Evolutionary conservation across 176 grass and related monocot genomes (phyloP), one percentile per base, ranked within the genome.

Genomic region (Secale cereale): DNA sequence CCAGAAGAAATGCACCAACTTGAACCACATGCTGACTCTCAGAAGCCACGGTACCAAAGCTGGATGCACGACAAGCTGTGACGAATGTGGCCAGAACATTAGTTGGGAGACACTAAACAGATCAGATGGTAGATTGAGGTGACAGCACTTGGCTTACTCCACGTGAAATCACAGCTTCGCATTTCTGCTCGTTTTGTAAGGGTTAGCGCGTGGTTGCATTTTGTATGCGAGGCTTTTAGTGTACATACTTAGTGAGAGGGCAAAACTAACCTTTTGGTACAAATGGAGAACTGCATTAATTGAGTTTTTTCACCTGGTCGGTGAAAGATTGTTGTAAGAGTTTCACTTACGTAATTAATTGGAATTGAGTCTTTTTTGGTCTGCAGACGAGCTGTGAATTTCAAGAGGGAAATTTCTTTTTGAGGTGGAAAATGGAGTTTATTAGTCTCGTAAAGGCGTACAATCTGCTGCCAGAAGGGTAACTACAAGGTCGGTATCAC

Each of bases 51-150:
- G 91, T 54, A 92, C 90, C 26, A 95, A 99, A 83, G 83, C 91
- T 39, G 93, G 97, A 40, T 90, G 50, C 90, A 99, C 84, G 45
- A 94, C 91, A 13, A 88, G 78, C 35, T 99, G 97, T 36, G n/a
- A 60, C 2, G 86, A 94, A 76, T 99, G 97, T 85, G 81, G 89
- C 30, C 97, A 99, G 60, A 93, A 86, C 65, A 99, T 99, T 59
- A 85, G 91, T 52, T 99, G 97, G 97, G 93, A 99, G 90, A 91
- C 85, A 50, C 90, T 99, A 17, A 98, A 95, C 62, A 90, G 93
- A 63, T 92, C 94, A 54, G 93, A 92, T 62, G 90, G 96, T 74
- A 93, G 64, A 39, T 66, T 82, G 31, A 93, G 79, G 70, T 96
- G 88, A 99, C 25, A 14, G 48, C 74, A 59, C 35, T 40, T 3